Evolutionary conservation across 1,284 basidiomycete species (phyloP).

Genomic region (Macrocystidia cucumis): DNA sequence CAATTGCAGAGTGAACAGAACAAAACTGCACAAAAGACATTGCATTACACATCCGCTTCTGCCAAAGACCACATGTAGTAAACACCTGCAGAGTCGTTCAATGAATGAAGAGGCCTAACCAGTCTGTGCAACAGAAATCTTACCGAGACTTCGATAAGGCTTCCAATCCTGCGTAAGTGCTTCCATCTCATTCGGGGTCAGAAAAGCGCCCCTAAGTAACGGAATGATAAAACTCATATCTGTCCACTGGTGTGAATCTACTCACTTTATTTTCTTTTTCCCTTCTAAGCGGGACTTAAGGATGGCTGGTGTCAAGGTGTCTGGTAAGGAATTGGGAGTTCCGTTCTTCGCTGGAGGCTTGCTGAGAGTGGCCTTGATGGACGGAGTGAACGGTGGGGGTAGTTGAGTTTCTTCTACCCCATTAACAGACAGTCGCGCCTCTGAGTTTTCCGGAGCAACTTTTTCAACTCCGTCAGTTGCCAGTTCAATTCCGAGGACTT

Average conservation of each 20-base stretch:
- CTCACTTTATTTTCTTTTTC: constrained; percentile 82
- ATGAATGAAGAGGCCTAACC: neutral
- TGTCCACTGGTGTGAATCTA: constrained; percentile 2
- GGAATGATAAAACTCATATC: constrained; percentile 1
- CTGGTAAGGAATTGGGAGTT: constrained; percentile 39
- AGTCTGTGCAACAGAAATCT: constrained; percentile 3
- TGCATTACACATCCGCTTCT: constrained; percentile 15
- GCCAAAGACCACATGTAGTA: constrained; percentile 54
- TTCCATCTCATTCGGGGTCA: constrained; percentile 82
- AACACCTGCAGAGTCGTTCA: constrained; percentile 32
- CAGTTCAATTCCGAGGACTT: too few relatives aligned
- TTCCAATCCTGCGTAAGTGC: constrained; percentile 69
- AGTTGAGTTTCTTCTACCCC: constrained; percentile 24
- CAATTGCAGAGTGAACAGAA: too few relatives aligned
- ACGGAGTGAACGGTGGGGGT: constrained; percentile 62
- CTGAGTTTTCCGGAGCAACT: too few relatives aligned
- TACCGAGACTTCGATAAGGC: constrained; percentile 76
- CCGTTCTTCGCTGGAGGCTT: constrained; percentile 18
- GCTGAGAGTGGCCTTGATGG: constrained; percentile 47
- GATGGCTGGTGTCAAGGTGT: constrained; percentile 50
- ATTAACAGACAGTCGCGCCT: too few relatives aligned
- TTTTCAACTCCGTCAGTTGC: too few relatives aligned
- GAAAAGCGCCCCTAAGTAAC: constrained; percentile 54
- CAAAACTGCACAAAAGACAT: too few relatives aligned
- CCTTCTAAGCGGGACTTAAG: constrained; percentile 63